Conservation (phyloP, 306 rosid genomes). For the Cucurbita ficifolia region DNA sequence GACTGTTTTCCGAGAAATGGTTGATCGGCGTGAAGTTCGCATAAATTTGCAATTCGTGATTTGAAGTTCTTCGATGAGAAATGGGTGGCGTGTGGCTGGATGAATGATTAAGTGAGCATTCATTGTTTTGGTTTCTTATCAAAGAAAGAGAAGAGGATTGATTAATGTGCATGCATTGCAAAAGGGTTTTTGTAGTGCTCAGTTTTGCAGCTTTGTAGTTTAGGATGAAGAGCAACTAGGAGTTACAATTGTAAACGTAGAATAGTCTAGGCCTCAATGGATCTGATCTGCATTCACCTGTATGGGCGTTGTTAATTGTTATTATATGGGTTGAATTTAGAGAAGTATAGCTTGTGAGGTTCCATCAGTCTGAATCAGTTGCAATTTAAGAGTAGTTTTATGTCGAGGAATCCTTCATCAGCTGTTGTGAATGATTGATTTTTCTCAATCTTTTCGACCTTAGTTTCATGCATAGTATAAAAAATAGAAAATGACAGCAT, state of each 20-base stretch:
- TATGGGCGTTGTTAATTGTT: neutral
- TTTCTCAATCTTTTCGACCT: no score
- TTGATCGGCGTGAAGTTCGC: neutral
- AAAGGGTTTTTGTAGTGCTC: neutral
- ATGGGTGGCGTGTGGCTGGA: neutral
- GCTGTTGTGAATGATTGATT: no score
- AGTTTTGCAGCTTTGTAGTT: neutral
- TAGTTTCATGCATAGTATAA: no score
- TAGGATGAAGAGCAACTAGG: neutral
- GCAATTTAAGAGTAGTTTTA: neutral
- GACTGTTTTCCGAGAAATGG: neutral
- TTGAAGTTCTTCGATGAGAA: neutral
- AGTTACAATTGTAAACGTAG: neutral
- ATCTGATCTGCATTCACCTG: neutral
- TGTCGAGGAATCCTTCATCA: neutral
- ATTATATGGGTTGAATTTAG: neutral
- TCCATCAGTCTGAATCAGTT: neutral
- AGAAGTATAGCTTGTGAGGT: neutral
- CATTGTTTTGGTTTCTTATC: neutral
- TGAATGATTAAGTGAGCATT: neutral
- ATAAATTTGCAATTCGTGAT: neutral
- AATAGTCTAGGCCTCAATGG: neutral
- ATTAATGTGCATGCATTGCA: neutral
- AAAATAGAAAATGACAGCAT: neutral
- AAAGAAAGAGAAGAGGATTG: neutral